Evolutionary conservation across 352 stramenopile species (phyloP).

Genomic region (Phytophthora foliorum): DNA sequence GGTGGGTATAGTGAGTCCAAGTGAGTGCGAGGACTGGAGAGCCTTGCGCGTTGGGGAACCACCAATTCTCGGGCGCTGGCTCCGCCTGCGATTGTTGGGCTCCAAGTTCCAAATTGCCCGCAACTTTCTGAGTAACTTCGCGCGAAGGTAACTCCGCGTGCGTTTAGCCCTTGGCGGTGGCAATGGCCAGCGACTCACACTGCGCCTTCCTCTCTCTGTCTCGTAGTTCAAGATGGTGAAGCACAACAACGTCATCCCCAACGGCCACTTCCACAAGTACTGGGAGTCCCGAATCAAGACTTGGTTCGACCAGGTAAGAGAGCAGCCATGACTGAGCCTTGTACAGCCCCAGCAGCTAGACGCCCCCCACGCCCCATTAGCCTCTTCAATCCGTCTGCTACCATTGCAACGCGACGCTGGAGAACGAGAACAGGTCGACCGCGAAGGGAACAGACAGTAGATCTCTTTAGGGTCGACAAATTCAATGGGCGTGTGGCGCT

Average conservation of each 20-base stretch:
- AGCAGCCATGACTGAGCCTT: neutral
- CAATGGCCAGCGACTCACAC: slow-evolving; percentile 6
- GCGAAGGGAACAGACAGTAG: slow-evolving; percentile 8
- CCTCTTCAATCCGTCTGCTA: too few species aligned
- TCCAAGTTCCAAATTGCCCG: slow-evolving; percentile 92
- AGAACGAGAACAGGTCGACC: slow-evolving; percentile 16
- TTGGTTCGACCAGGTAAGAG: slow-evolving; percentile 95
- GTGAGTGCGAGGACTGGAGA: slow-evolving; percentile 74
- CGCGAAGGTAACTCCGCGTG: slow-evolving; percentile 71
- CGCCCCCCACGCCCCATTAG: neutral
- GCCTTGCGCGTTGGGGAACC: slow-evolving; percentile 81
- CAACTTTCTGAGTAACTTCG: slow-evolving; percentile 88
- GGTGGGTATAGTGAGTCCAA: slow-evolving; percentile 61
- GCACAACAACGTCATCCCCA: slow-evolving; percentile 99
- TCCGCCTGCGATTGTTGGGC: slow-evolving; percentile 43
- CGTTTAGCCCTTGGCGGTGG: neutral
- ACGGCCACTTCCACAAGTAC: slow-evolving; percentile 99
- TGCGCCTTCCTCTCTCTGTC: neutral
- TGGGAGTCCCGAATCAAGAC: slow-evolving; percentile 98
- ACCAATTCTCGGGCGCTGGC: slow-evolving; percentile 69
- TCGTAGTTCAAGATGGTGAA: slow-evolving; percentile 93
- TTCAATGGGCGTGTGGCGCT: slow-evolving; percentile 3
- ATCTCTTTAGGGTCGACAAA: neutral
- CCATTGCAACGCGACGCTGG: too few species aligned
- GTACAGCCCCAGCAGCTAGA: neutral